Evolutionary conservation across 1,284 basidiomycete genomes (phyloP), one percentile per base, ranked within the genome.

Genomic region (Chondrostereum purpureum): DNA sequence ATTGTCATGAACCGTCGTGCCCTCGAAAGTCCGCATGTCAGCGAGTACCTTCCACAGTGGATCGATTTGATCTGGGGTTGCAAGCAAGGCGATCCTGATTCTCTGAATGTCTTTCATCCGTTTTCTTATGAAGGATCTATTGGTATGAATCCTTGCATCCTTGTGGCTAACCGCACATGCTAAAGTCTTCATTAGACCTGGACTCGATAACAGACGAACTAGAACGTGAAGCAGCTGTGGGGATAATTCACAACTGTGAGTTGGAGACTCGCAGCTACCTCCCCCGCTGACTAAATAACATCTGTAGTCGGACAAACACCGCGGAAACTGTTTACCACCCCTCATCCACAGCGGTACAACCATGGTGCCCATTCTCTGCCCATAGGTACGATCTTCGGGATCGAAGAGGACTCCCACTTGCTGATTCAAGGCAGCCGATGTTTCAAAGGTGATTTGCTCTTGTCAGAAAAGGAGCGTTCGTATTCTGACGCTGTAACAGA

Each of bases 221-320:
- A 17, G 91, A 98, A 65, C 79, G 89, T 33, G 90, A 93, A 55
- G 92, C 93, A 0, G 91, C 90, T 1, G 88, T 94, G 5, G 91
- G 92, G 3, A 95, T 94, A 52, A 96, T 98, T 39, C 93, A 97
- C 64, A 96, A 95, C 53, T 95, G 91, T 89, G 53, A 44, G 75
- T 47, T 11, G 19, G 39, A 18, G 13, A n/a, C n/a, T n/a, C n/a
- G n/a, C n/a, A n/a, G n/a, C n/a, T n/a, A n/a, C 19, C 5, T 31
- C 18, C 8, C 13, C 36, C 16, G 20, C 13, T 14, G 11, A 21
- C 43, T 3, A 10, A n/a, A n/a, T n/a, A n/a, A n/a, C n/a, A n/a
- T n/a, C n/a, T n/a, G n/a, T 53, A 89, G 88, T 94, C 57, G 92
- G 92, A 13, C 91, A 94, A 65, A 94, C 92, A 0, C 92, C 92